Conservation (phyloP, 1,139 yeast species). For the Hansenula sp. region DNA sequence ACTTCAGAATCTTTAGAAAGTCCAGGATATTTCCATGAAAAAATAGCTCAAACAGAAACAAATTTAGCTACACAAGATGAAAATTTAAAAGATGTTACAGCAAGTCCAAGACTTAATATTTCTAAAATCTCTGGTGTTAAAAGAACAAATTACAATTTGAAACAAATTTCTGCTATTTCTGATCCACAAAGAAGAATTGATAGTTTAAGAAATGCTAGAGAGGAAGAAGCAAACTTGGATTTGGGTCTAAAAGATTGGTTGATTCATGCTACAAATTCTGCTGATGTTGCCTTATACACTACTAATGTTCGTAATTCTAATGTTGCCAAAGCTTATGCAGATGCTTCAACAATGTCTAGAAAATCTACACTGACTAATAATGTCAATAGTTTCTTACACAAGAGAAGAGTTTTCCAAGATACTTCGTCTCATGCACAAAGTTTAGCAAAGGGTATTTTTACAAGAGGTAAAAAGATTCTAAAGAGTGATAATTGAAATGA, state of each 20-base stretch:
- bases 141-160: conserved; percentile 34
- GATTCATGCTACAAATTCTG: conserved; percentile 12
- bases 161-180: conserved; percentile 37
- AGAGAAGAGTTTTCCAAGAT: conserved; percentile 20
- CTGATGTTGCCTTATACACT: conserved; percentile 16
- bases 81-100: not conserved
- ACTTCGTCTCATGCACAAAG: conserved; percentile 22
- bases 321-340: conserved; percentile 23
- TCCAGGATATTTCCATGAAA: conserved; percentile 11
- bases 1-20: not conserved
- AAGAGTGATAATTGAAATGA: conserved; percentile 24
- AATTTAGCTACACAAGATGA: not conserved
- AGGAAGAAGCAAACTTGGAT: conserved; percentile 36
- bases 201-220: conserved; percentile 38
- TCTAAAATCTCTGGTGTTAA: conserved; percentile 5
- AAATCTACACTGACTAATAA: conserved; percentile 14
- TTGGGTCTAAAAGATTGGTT: conserved; percentile 49
- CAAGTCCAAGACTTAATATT: not conserved
- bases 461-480: conserved; percentile 24
- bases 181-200: conserved; percentile 40
- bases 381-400: conserved; percentile 19
- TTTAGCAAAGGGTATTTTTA: conserved; percentile 24
- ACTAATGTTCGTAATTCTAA: conserved; percentile 12
- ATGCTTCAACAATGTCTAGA: conserved; percentile 13
- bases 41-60: not conserved